Percentiles rank a stretch among this genome's conserved stretches.
phyloP scores from a whole-genome alignment of 306 rosid species.

The Fragaria nilgerrensis region DNA sequence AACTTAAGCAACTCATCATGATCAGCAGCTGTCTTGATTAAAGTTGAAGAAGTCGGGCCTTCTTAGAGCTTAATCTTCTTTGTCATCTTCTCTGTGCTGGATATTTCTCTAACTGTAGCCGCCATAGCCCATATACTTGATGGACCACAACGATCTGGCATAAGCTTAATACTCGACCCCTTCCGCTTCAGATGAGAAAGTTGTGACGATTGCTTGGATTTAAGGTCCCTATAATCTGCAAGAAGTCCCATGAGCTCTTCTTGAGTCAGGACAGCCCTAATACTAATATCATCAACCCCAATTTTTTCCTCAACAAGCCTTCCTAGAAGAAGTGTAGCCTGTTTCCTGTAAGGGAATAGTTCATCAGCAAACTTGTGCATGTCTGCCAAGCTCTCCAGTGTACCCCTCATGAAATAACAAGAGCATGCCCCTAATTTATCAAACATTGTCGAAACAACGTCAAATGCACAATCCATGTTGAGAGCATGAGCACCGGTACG shows the following conservation, averaged over 20 bases:
- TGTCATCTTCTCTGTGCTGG: neutral
- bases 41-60: neutral
- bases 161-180: no score
- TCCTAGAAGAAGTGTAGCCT: conserved; percentile 35
- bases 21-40: neutral
- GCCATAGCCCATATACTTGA: neutral
- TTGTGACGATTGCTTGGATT: neutral
- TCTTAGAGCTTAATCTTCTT: neutral
- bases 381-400: conserved; percentile 55
- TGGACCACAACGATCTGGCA: no score
- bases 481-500: conserved; percentile 30
- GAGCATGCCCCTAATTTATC: conserved; percentile 68
- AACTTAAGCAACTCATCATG: neutral
- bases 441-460: conserved; percentile 62
- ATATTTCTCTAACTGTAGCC: neutral
- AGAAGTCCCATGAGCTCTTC: neutral
- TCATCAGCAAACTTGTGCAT: conserved; percentile 73
- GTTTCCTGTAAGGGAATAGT: conserved; percentile 71
- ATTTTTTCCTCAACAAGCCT: neutral
- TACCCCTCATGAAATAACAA: conserved; percentile 55
- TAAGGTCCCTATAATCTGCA: neutral
- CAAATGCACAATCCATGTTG: conserved; percentile 57
- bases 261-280: neutral
- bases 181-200: neutral
- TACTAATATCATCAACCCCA: neutral